Evolutionary conservation across 164 flowering plant genomes (phyloP), one percentile per base, ranked within the genome.

Genomic region (Chimonanthus praecox): DNA sequence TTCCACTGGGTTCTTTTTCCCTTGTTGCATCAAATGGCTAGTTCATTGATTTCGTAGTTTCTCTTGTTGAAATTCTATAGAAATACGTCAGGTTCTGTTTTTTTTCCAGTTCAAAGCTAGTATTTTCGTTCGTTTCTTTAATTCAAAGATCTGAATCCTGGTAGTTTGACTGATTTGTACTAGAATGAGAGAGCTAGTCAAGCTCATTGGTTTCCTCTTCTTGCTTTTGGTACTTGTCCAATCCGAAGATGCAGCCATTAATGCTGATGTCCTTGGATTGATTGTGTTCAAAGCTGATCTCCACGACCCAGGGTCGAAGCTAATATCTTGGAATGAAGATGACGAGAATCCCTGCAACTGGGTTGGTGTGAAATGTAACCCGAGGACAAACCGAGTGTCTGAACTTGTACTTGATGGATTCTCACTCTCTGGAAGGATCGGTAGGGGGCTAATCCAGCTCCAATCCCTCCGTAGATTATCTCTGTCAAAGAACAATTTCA

Each of bases 251-350:
- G 88, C 90, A 5, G 64, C 89, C 15, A 73, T 90, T n/a, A 92
- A 87, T 74, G 97, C 88, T 64, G 98, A 94, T 71, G 92, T 92
- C 18, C 79, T 92, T 74, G 98, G 97, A 47, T 80, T 94, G 73
- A 90, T 94, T 21, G 97, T 90, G 63, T 92, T 94, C 79, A 94
- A 92, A 77, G 94, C 94, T 6, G 95, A 88, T 71, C 70, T 94
- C 64, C 76, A 80, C 78, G 97, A 94, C 80, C 97, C 97, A 21
- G 68, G 79, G 5, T 80, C 78, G 9, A 87, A 85, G 77, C 82
- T 94, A 16, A 71, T 74, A 4, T 85, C 94, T 58, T 94, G 98
- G 98, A 88, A 82, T 63, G 94, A 90, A 76, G 97, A 94, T 62
- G 97, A 89, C 68, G 83, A 85, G 65, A 86, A 69, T 49, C 87